These are phyloP conservation scores for Zea luxurians DNA, from an alignment of 176 grass and related monocot genomes.

Conservation along the genomic window DNA sequence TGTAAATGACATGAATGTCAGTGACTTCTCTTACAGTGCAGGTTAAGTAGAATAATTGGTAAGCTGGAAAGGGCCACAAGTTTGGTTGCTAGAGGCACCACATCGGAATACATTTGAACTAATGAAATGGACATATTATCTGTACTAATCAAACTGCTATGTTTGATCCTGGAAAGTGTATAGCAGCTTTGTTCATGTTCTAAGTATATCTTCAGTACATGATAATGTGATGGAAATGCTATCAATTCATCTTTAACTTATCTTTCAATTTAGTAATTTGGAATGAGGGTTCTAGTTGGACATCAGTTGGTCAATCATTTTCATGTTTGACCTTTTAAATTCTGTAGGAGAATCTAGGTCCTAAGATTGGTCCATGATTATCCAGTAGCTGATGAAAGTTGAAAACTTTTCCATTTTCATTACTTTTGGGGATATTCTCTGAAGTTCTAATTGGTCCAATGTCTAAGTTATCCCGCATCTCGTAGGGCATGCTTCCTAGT, in stretches of 20 bases:
- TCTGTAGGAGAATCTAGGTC: not conserved
- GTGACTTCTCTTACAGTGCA: not conserved
- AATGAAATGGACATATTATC: not conserved
- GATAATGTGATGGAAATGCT: not conserved
- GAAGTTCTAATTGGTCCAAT: not conserved
- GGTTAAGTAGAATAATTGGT: not conserved
- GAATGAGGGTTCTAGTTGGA: not conserved
- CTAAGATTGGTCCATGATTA: not conserved
- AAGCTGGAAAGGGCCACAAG: not conserved
- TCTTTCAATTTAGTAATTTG: not conserved
- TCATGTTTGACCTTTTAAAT: not conserved
- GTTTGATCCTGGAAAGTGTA: not conserved
- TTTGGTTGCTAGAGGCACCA: not conserved
- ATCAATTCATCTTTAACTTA: not conserved
- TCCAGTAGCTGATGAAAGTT: not conserved
- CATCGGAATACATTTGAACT: not conserved
- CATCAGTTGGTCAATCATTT: not conserved
- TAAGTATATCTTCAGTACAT: not conserved
- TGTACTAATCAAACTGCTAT: not conserved
- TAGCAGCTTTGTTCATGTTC: not conserved
- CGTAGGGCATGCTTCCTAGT: not conserved
- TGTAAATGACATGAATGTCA: not conserved
- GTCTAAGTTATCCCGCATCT: not conserved
- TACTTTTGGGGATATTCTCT: not conserved
- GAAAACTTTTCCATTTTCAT: not conserved